These are phyloP conservation scores for Berkeleyomyces rouxiae DNA, from an alignment of 2,329 filamentous ascomycete genomes.

Conservation along the genomic window DNA sequence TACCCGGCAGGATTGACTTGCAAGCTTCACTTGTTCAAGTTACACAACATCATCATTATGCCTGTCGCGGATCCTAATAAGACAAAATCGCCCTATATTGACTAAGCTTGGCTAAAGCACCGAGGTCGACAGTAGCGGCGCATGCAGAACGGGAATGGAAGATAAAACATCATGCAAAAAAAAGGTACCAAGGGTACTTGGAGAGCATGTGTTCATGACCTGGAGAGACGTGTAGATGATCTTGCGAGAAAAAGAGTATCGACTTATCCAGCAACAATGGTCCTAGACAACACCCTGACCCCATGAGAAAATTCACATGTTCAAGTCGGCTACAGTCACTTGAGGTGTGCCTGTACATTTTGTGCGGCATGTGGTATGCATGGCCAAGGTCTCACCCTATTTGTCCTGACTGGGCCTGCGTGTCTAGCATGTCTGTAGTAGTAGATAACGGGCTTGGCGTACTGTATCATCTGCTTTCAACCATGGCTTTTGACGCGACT, in stretches of 20 bases:
- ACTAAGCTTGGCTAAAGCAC: not conserved
- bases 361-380: no score
- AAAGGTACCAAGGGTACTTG: not conserved
- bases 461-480: not conserved
- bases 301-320: no score
- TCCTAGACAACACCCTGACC: no score
- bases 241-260: no score
- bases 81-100: not conserved
- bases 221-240: not conserved
- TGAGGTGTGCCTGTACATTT: no score
- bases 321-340: no score
- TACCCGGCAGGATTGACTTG: not conserved
- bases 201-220: not conserved
- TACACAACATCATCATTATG: not conserved
- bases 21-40: not conserved
- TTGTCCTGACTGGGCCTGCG: no score
- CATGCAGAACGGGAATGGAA: not conserved
- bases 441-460: no score
- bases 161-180: not conserved
- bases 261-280: no score
- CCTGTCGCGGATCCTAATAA: not conserved
- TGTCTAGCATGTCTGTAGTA: no score
- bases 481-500: not conserved
- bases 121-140: not conserved
- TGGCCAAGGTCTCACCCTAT: no score